These are phyloP conservation scores for Saccharomyces mikatae DNA, from an alignment of 805 yeast genomes.

Conservation along the genomic window DNA sequence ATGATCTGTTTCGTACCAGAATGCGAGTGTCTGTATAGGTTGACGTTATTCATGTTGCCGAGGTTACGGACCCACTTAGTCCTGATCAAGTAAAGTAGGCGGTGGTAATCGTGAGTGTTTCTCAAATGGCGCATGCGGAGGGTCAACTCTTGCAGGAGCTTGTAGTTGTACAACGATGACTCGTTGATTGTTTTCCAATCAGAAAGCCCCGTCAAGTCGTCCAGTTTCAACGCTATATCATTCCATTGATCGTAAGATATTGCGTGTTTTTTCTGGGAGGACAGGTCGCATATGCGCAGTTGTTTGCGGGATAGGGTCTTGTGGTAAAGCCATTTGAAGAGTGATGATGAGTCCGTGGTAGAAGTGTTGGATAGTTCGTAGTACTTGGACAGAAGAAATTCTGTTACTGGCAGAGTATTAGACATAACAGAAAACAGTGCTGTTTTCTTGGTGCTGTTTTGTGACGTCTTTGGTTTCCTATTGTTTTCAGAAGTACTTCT, in stretches of 20 bases:
- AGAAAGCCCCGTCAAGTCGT: constrained; percentile 52
- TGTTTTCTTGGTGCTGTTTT: neutral
- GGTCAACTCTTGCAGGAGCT: constrained; percentile 46
- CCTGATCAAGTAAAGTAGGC: constrained; percentile 63
- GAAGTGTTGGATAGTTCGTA: neutral
- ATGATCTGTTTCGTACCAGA: constrained; percentile 81
- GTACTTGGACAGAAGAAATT: neutral
- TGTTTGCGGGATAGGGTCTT: constrained; percentile 6
- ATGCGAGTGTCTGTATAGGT: constrained; percentile 66
- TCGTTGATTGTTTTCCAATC: constrained; percentile 62
- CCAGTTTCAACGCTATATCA: constrained; percentile 53
- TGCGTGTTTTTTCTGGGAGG: constrained; percentile 41
- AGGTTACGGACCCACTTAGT: constrained; percentile 80
- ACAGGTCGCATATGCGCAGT: constrained; percentile 30
- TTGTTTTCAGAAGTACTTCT: neutral
- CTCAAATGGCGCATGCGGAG: constrained; percentile 55
- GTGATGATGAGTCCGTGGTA: neutral
- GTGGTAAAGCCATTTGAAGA: neutral
- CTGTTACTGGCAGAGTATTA: neutral
- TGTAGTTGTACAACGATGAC: constrained; percentile 66
- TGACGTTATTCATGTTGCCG: constrained; percentile 79
- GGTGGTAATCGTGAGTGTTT: constrained; percentile 44
- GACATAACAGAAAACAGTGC: neutral
- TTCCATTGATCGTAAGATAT: constrained; percentile 60
- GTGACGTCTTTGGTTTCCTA: neutral